Conservation (phyloP, 768 basidiomycete species). For the Pholiota conissans region DNA sequence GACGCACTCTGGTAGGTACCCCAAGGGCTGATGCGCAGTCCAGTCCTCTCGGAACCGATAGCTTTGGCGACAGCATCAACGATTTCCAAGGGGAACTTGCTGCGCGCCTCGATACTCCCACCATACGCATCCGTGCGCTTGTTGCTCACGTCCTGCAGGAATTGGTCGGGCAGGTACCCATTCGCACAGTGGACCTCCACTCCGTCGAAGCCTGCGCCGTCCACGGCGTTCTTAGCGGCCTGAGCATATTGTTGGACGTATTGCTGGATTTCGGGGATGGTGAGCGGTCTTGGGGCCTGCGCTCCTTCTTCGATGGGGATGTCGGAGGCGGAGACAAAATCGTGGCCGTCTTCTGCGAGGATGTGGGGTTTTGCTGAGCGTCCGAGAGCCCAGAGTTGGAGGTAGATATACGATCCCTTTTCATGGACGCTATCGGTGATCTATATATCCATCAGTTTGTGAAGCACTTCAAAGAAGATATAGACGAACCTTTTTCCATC, state of each 20-base stretch:
- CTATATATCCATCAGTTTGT: conserved; percentile 1
- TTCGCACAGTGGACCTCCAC: conserved; percentile 48
- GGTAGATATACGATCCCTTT: conserved; percentile 5
- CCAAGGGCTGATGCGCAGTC: conserved; percentile 62
- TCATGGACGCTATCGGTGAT: conserved; percentile 7
- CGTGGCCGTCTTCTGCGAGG: conserved; percentile 36
- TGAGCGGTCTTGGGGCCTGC: conserved; percentile 39
- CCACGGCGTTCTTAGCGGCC: conserved; percentile 56
- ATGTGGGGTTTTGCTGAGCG: conserved; percentile 35
- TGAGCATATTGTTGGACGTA: conserved; percentile 50
- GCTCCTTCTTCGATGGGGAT: conserved; percentile 22
- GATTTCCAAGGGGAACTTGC: conserved; percentile 57
- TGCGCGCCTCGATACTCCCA: conserved; percentile 61
- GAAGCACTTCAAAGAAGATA: too few relatives aligned
- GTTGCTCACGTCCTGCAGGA: conserved; percentile 57
- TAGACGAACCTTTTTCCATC: conserved; percentile 56
- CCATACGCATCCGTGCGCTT: conserved; percentile 67
- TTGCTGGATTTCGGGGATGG: conserved; percentile 47
- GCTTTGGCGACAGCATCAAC: conserved; percentile 50
- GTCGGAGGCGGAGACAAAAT: conserved; percentile 34
- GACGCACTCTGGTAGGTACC: conserved; percentile 32
- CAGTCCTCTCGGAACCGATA: conserved; percentile 54
- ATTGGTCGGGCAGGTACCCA: conserved; percentile 60
- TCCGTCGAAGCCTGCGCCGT: conserved; percentile 69
- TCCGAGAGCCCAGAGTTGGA: conserved; percentile 26